Evolutionary conservation across 176 grass and related monocot species (phyloP).

Genomic region (Ensete glaucum): DNA sequence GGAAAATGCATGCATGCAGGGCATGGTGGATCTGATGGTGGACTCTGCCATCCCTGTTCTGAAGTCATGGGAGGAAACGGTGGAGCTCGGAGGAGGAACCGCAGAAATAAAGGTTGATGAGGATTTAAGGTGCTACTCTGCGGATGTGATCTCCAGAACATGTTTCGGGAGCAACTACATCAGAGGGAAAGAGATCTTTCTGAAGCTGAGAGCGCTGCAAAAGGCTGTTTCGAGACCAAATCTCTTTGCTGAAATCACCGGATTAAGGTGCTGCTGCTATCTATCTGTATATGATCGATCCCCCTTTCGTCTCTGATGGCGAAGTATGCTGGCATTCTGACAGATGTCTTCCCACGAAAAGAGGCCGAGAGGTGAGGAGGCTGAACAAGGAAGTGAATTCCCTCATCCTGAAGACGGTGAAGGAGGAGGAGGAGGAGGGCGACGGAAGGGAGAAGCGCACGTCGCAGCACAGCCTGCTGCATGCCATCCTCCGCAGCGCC

Average conservation of each 20-base stretch:
- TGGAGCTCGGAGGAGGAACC: slow-evolving; percentile 40
- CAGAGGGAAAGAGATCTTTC: slow-evolving; percentile 77
- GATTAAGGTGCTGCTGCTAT: slow-evolving; percentile 41
- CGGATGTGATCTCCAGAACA: slow-evolving; percentile 78
- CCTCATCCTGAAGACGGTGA: slow-evolving; percentile 61
- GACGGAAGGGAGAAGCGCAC: slow-evolving; percentile 5
- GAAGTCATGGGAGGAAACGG: slow-evolving; percentile 48
- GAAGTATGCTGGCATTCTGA: neutral
- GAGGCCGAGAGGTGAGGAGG: slow-evolving; percentile 53
- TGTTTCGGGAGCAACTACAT: slow-evolving; percentile 95
- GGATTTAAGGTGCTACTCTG: slow-evolving; percentile 80
- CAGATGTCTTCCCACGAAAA: slow-evolving; percentile 53
- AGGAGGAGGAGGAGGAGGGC: slow-evolving; percentile 36
- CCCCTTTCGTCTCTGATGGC: neutral
- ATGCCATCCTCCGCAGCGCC: slow-evolving; percentile 57
- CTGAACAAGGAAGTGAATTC: slow-evolving; percentile 70
- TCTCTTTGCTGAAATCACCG: slow-evolving; percentile 72
- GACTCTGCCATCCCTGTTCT: slow-evolving; percentile 65
- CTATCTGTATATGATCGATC: neutral
- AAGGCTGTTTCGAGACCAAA: slow-evolving; percentile 74
- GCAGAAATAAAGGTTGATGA: slow-evolving; percentile 75
- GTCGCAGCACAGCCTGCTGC: slow-evolving; percentile 50
- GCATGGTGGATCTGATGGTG: slow-evolving; percentile 94
- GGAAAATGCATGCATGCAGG: slow-evolving; percentile 19
- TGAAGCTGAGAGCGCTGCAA: slow-evolving; percentile 76